Conservation (phyloP, 108 stramenopile species). For the Bacterosira constricta region DNA sequence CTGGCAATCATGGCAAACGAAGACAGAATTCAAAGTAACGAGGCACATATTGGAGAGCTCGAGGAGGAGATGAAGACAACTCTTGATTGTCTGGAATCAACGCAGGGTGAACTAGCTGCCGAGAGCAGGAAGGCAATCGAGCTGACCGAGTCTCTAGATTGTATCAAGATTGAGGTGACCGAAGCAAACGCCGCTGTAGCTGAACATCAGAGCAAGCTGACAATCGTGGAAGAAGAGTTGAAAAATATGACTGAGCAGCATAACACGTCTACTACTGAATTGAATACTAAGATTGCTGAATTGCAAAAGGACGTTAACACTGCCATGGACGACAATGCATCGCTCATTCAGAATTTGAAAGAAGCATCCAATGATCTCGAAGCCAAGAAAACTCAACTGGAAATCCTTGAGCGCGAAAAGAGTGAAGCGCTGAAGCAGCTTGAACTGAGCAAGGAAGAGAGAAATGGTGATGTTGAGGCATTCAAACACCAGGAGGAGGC, state of each 20-base stretch:
- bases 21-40: conserved; percentile 43
- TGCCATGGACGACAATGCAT: conserved; percentile 17
- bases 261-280: conserved; percentile 41
- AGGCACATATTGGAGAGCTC: conserved; percentile 52
- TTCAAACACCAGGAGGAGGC: conserved; percentile 15
- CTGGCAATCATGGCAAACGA: conserved; percentile 29
- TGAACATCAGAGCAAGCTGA: conserved; percentile 30
- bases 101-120: conserved; percentile 29
- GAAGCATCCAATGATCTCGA: conserved; percentile 23
- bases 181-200: conserved; percentile 14
- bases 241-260: conserved; percentile 22
- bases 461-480: conserved; percentile 23
- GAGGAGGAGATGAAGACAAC: conserved; percentile 56
- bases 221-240: conserved; percentile 17
- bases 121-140: conserved; percentile 35
- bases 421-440: conserved; percentile 30
- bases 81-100: conserved; percentile 38
- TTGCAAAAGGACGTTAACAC: conserved; percentile 35
- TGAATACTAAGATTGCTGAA: conserved; percentile 46
- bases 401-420: conserved; percentile 29
- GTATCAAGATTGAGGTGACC: conserved; percentile 21
- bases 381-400: conserved; percentile 20
- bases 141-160: conserved; percentile 33
- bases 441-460: conserved; percentile 8
- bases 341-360: conserved; percentile 34